phyloP scores from a whole-genome alignment of 805 yeast genomes.

The Candida fluviatilis region DNA sequence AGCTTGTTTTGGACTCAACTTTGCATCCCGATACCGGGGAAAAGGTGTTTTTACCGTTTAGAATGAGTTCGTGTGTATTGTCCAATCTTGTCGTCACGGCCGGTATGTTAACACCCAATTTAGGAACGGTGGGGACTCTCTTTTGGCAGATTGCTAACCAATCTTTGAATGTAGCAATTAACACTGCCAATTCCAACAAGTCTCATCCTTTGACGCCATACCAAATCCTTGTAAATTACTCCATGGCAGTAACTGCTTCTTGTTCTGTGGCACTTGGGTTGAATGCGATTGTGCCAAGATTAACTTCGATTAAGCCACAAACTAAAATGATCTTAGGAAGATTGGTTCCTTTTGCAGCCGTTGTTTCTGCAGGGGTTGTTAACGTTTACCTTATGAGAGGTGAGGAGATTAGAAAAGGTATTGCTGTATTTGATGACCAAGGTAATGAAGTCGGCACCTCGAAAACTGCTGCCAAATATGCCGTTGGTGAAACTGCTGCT shows the following conservation, averaged over 20 bases:
- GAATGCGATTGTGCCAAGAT: constrained; percentile 83
- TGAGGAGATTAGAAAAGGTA: constrained; percentile 86
- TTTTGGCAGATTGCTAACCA: constrained; percentile 99
- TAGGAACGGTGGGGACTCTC: constrained; percentile 84
- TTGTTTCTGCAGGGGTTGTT: constrained; percentile 93
- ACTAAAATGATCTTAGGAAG: constrained; percentile 75
- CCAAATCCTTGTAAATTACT: constrained; percentile 76
- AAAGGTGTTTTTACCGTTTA: constrained; percentile 85
- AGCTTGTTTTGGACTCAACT: constrained; percentile 82
- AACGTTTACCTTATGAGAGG: constrained; percentile 97
- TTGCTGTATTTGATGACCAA: constrained; percentile 59
- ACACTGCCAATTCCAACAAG: constrained; percentile 93
- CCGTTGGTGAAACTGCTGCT: constrained; percentile 96
- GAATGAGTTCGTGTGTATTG: constrained; percentile 95
- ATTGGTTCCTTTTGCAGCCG: constrained; percentile 97
- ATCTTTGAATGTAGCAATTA: constrained; percentile 93
- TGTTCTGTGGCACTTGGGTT: constrained; percentile 95
- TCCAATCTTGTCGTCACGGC: constrained; percentile 92
- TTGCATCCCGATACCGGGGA: constrained; percentile 97
- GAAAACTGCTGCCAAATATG: constrained; percentile 80
- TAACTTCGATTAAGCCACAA: constrained; percentile 63
- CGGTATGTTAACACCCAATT: constrained; percentile 95
- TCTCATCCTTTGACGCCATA: constrained; percentile 81
- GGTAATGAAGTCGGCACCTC: constrained; percentile 67
- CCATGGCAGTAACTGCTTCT: constrained; percentile 88